A percentile compares a stretch with the other conserved stretches of the same genome.
These are phyloP conservation scores for Rubroboletus pulcherrimus DNA, from an alignment of 768 basidiomycete genomes.

Conservation along the genomic window DNA sequence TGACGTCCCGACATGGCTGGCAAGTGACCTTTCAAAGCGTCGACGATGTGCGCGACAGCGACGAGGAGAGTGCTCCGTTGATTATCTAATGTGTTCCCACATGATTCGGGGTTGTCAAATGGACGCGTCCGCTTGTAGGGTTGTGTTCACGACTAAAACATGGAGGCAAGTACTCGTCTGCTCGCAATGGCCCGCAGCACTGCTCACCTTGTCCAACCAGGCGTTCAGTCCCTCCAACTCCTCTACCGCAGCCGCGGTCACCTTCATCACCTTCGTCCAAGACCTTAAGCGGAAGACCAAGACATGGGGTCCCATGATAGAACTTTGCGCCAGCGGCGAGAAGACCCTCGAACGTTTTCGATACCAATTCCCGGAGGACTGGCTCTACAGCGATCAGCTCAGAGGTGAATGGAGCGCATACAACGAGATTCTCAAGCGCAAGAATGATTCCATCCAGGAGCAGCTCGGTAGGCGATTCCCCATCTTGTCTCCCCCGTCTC, in stretches of 20 bases:
- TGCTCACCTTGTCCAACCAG: conserved; percentile 32
- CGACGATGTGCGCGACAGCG: conserved; percentile 8
- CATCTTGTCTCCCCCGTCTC: conserved; percentile 4
- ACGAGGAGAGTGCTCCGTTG: neutral
- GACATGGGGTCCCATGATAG: conserved; percentile 96
- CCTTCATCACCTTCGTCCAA: conserved; percentile 99
- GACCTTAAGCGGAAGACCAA: conserved; percentile 97
- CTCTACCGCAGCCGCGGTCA: conserved; percentile 96
- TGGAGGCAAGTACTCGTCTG: conserved; percentile 24
- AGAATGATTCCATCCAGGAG: conserved; percentile 98
- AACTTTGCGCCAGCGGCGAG: conserved; percentile 90
- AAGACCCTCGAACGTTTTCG: conserved; percentile 96
- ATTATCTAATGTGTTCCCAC: conserved; percentile 28
- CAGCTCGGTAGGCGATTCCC: conserved; percentile 71
- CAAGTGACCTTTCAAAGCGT: conserved; percentile 6
- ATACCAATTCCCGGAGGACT: conserved; percentile 95
- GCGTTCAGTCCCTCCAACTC: conserved; percentile 75
- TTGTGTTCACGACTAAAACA: conserved; percentile 21
- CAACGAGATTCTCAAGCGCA: conserved; percentile 95
- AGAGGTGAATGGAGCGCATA: conserved; percentile 98
- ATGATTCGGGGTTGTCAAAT: neutral
- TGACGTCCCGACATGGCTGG: conserved; percentile 84
- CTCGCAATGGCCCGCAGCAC: neutral
- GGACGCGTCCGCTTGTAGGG: conserved; percentile 16
- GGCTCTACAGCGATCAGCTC: conserved; percentile 97